Conservation (phyloP, 306 rosid species). For the Begonia masoniana region DNA sequence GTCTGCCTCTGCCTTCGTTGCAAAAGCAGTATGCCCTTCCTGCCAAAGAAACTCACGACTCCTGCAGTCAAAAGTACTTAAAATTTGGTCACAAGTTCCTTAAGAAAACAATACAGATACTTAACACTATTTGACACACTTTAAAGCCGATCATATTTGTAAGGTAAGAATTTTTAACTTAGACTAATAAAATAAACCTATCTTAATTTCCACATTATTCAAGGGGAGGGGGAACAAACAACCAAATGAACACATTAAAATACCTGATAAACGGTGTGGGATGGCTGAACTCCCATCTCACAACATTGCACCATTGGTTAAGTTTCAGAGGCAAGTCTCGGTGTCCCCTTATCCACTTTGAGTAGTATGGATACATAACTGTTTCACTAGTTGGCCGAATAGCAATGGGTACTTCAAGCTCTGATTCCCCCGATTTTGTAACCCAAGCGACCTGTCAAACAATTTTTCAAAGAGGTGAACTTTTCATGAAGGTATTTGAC, state of each 20-base stretch:
- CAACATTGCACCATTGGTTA: constrained; percentile 99
- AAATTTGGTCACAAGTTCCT: no score
- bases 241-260: background rate
- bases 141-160: no score
- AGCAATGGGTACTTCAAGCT: constrained; percentile 76
- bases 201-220: no score
- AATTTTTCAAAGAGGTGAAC: no score
- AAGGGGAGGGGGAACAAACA: background rate
- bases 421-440: constrained; percentile 71
- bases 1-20: constrained; percentile 85
- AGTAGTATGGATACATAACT: constrained; percentile 96
- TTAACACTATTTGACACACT: background rate
- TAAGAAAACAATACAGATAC: background rate
- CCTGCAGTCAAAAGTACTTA: constrained; percentile 26
- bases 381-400: constrained; percentile 99
- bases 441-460: constrained; percentile 86
- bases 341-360: constrained; percentile 98
- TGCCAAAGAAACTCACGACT: constrained; percentile 99
- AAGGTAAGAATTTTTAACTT: no score
- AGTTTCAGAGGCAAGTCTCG: constrained; percentile 90
- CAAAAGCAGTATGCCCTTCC: constrained; percentile 99
- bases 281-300: constrained; percentile 98
- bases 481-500: no score
- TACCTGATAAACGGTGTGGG: constrained; percentile 97
- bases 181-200: no score